Percentiles rank a stretch among this genome's conserved stretches.
phyloP scores from a whole-genome alignment of 1,284 basidiomycete genomes.

The Tilletia setariae region DNA sequence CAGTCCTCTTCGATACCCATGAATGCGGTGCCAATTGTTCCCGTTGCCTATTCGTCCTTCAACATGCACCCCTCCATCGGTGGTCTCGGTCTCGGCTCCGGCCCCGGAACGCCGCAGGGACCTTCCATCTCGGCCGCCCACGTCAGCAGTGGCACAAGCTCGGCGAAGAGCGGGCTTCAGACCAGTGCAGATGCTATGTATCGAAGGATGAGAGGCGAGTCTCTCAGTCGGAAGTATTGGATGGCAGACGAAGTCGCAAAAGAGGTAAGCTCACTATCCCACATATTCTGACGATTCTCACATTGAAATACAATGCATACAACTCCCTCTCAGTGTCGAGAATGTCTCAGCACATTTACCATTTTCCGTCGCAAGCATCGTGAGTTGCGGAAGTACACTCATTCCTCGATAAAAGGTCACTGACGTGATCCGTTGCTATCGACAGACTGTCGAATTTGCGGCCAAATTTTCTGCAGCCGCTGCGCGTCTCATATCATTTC shows the following conservation, averaged over 20 bases:
- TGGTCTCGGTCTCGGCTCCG: not conserved
- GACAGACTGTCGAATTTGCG: slow-evolving; percentile 49
- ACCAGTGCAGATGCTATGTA: slow-evolving; percentile 46
- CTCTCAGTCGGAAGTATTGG: slow-evolving; percentile 49
- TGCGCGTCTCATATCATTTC: slow-evolving; percentile 95
- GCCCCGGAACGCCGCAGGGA: not conserved
- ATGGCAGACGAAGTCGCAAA: slow-evolving; percentile 79
- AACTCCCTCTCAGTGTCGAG: slow-evolving; percentile 29
- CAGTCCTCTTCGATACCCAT: not conserved
- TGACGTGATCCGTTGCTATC: not conserved
- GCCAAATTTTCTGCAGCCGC: slow-evolving; percentile 57
- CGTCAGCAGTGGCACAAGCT: not conserved
- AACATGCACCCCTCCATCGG: slow-evolving; percentile 13
- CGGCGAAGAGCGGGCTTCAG: slow-evolving; percentile 27
- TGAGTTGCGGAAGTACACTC: not conserved
- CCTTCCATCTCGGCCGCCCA: not conserved
- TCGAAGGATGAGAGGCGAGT: slow-evolving; percentile 44
- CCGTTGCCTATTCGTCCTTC: slow-evolving; percentile 5
- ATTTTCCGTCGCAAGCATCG: slow-evolving; percentile 49
- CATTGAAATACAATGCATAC: slow-evolving; percentile 72
- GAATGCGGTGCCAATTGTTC: not conserved
- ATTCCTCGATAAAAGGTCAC: not conserved
- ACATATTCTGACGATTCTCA: slow-evolving; percentile 76
- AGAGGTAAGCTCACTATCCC: slow-evolving; percentile 57
- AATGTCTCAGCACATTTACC: slow-evolving; percentile 48